Base-by-base conservation (phyloP, 75 land plant species). In the Cunninghamia lanceolata region DNA sequence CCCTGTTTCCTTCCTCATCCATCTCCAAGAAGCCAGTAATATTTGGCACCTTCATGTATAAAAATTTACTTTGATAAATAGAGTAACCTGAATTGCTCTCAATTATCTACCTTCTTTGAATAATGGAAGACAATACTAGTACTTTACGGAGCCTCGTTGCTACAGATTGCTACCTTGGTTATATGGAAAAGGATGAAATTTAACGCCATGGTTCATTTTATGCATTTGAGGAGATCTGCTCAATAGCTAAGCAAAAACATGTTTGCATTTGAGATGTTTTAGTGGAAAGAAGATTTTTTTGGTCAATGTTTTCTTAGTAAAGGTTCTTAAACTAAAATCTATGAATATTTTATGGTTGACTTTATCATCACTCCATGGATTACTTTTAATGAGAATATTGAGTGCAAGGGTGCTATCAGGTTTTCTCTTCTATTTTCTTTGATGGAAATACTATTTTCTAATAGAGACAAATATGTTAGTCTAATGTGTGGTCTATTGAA, bases 221-320 rank as follows among this genome's bases (percentile, higher is more conserved):
- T 87, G 94, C 99, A 25, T 98, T 98, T 89, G 99, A 98, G 75
- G 99, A 98, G 89, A 96, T 98, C 35, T 98, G 99, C 90, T 92
- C 98, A 21, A 98, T 98, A 63, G 99, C 98, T 50, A 93, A 95
- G 77, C 91, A 95, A 85, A 93, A 94, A 45, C 89, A 98, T n/a
- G n/a, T n/a, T 46, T 35, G 34, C 78, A 80, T 45, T 80, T 28
- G 32, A 28, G 50, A 80, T 21, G 46, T 43, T 45, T 80, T 45
- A 80, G 47, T 13, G 3, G 42, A 70, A n/a, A 28, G 34, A 73
- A 73, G 3, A 13, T 73, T 34, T 34, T 34, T 34, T 32, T 1
- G 11, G n/a, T n/a, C 75, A 73, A 73, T 2, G 1, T 25, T 63
- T 63, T 34, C 3, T 13, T 73, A 14, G 75, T 73, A 73, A 73